Evolutionary conservation across 1,139 yeast genomes (phyloP), one percentile per base, ranked within the genome.

Genomic region (Meyerozyma elateridarum): DNA sequence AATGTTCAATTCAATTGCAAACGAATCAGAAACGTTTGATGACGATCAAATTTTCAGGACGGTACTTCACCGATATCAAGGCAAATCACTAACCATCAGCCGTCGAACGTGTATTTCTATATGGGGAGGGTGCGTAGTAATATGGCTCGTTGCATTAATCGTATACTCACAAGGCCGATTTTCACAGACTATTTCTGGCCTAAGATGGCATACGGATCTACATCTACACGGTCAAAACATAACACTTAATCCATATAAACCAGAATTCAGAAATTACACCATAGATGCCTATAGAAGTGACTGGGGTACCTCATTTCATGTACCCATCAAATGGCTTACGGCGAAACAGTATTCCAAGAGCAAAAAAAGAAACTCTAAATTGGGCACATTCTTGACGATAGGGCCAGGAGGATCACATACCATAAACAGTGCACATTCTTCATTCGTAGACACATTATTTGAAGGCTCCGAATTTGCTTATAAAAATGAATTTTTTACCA

Each of bases 71-170:
- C 35, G 38, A n/a, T 59, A 58, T 39, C 44, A 42, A 14, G 45
- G 49, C 8, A 6, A 6, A 3, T 26, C 42, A 16, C 21, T 30
- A 16, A 20, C 38, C 7, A 38, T 28, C 29, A 36, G 29, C 25
- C 36, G 25, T 31, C 41, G 34, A 29, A 22, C 28, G 12, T 44
- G 41, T 31, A 32, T 32, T 14, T 13, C 35, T 6, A 15, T 37
- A 7, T 9, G 25, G 20, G 35, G 21, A 14, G 14, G 29, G 15
- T 20, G 28, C 21, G 37, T 36, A 8, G 36, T 33, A 5, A 29
- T 42, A 8, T 67, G 73, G 73, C 15, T 59, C 2, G 20, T 48
- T 1, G 55, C 56, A 0, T 28, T 64, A 2, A 31, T 64, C 4
- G 35, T 53, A 1, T 67, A 67, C 41, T 52, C 71, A 8, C 52